Conservation (phyloP, 2,329 filamentous ascomycete genomes). For the Cryphonectria carpinicola region DNA sequence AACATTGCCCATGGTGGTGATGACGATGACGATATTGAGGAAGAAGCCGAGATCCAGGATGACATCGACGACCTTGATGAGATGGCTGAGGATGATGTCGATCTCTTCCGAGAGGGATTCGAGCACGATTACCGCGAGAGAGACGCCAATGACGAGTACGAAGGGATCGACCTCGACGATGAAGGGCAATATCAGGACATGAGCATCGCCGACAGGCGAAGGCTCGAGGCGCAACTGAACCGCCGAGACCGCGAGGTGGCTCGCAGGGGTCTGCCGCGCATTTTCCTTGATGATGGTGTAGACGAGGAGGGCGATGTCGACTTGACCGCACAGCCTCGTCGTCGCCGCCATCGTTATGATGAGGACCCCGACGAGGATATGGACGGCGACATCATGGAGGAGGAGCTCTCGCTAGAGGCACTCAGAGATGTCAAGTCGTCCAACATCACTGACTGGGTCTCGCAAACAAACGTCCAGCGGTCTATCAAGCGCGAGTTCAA, state of each 20-base stretch:
- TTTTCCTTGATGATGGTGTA: conserved; percentile 74
- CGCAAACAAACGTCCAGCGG: conserved; percentile 84
- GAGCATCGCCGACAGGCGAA: conserved; percentile 67
- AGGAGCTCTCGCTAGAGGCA: conserved; percentile 89
- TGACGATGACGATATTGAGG: conserved; percentile 72
- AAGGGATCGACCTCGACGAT: conserved; percentile 74
- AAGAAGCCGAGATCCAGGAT: conserved; percentile 70
- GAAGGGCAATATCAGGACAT: conserved; percentile 75
- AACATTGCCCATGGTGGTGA: conserved; percentile 69
- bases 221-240: conserved; percentile 73
- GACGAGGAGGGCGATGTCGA: conserved; percentile 86
- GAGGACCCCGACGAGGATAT: conserved; percentile 93
- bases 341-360: conserved; percentile 87
- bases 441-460: conserved; percentile 93
- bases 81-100: conserved; percentile 79
- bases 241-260: conserved; percentile 74
- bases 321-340: conserved; percentile 80
- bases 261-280: conserved; percentile 57
- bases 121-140: conserved; percentile 72
- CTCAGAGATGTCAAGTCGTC: conserved; percentile 91
- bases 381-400: conserved; percentile 92
- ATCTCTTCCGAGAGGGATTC: conserved; percentile 75
- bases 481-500: conserved; percentile 98
- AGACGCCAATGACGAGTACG: conserved; percentile 71
- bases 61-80: conserved; percentile 80